Evolutionary conservation across 73 alveolate species (phyloP).

Genomic region (Paramecium octaurelia): DNA sequence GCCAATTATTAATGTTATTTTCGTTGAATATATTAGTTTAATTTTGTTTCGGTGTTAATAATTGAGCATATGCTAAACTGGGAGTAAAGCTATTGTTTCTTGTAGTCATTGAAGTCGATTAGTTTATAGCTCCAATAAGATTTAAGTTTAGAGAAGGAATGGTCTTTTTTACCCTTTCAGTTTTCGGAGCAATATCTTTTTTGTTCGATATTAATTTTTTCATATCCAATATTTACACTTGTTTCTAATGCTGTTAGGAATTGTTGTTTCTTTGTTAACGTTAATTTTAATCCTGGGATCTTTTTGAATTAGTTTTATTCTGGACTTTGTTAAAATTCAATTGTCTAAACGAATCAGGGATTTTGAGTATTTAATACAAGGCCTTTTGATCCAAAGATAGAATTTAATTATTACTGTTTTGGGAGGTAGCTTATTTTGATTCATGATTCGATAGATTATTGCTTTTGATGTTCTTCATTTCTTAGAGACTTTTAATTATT

Average conservation of each 20-base stretch:
- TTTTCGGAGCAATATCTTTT: neutral
- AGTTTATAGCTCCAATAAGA: neutral
- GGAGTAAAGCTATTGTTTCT: conserved; percentile 38
- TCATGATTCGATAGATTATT: neutral
- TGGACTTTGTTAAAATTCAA: neutral
- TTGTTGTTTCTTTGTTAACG: neutral
- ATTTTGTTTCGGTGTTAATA: conserved; percentile 26
- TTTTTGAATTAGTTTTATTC: neutral
- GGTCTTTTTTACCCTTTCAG: conserved; percentile 2
- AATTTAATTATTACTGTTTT: neutral
- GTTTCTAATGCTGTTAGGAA: neutral
- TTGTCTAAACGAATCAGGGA: neutral
- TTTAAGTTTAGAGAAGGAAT: conserved; percentile 13
- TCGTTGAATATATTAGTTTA: neutral
- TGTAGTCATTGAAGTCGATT: conserved; percentile 12
- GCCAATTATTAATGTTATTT: neutral
- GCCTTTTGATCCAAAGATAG: neutral
- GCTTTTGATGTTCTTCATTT: neutral
- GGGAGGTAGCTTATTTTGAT: neutral
- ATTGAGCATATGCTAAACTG: conserved; percentile 18
- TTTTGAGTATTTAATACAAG: neutral
- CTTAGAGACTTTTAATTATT: neutral
- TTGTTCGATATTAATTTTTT: neutral
- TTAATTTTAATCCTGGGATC: neutral
- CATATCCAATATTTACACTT: neutral